phyloP scores from a whole-genome alignment of 2,329 filamentous ascomycete species.

The Tolypocladium tundrense region DNA sequence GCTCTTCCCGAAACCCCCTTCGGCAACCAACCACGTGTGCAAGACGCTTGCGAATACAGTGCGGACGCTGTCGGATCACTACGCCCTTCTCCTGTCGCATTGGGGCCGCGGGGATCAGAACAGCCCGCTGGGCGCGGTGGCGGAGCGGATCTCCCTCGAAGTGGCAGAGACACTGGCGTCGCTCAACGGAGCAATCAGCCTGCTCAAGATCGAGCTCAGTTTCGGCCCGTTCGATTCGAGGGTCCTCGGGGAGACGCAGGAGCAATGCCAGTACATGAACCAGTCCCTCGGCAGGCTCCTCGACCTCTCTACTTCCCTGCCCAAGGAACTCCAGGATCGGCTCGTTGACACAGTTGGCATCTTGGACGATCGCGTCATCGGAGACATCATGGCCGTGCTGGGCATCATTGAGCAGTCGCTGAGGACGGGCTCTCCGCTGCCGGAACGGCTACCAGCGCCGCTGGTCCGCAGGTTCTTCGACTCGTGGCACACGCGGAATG shows the following conservation, averaged over 20 bases:
- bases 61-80: conserved; percentile 34
- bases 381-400: conserved; percentile 40
- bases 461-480: conserved; percentile 26
- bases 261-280: conserved; percentile 21
- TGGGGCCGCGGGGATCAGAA: conserved; percentile 24
- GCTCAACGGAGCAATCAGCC: conserved; percentile 13
- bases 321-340: conserved; percentile 27
- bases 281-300: conserved; percentile 21
- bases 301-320: conserved; percentile 23
- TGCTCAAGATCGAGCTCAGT: conserved; percentile 20
- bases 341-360: conserved; percentile 27
- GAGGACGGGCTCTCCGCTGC: conserved; percentile 34
- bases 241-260: conserved; percentile 17
- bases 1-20: conserved; percentile 34
- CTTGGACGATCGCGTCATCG: conserved; percentile 31
- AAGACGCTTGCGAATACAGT: conserved; percentile 33
- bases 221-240: conserved; percentile 18
- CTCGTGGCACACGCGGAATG: conserved; percentile 10
- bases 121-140: conserved; percentile 18
- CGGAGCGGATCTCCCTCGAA: conserved; percentile 18
- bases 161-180: conserved; percentile 17
- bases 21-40: conserved; percentile 31
- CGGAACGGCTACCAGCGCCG: conserved; percentile 36
- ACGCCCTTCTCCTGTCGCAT: conserved; percentile 35
- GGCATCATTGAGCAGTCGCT: conserved; percentile 34